Conservation (phyloP, 176 grass and related monocot species). For the Alopecurus myosuroides region DNA sequence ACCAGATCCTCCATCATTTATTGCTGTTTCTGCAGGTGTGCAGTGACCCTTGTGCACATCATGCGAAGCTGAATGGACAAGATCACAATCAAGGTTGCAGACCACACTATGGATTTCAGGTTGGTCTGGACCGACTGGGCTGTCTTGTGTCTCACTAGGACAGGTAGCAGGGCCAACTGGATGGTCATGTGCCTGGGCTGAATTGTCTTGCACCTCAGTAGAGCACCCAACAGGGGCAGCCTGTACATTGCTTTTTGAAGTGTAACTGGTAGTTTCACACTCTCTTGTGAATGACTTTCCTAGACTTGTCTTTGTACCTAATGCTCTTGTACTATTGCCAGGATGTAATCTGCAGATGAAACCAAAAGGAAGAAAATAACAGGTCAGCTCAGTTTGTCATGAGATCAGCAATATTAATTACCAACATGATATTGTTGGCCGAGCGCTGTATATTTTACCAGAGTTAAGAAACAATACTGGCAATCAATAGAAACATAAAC, state of each 20-base stretch:
- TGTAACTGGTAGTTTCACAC: background rate
- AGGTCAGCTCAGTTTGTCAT: background rate
- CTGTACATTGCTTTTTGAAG: slow-evolving; percentile 17
- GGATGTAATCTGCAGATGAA: slow-evolving; percentile 58
- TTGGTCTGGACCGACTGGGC: slow-evolving; percentile 21
- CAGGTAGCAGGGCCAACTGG: slow-evolving; percentile 8
- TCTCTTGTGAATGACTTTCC: slow-evolving; percentile 22
- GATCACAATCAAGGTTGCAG: slow-evolving; percentile 17
- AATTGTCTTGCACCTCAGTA: slow-evolving; percentile 19
- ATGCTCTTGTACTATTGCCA: slow-evolving; percentile 42
- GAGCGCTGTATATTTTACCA: background rate
- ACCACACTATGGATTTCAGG: slow-evolving; percentile 14
- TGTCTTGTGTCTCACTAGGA: slow-evolving; percentile 40
- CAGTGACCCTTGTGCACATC: slow-evolving; percentile 4
- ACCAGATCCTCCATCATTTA: slow-evolving; percentile 17
- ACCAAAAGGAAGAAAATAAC: slow-evolving; percentile 19
- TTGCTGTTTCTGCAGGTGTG: background rate
- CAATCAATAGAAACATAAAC: slow-evolving; percentile 31
- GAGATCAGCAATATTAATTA: slow-evolving; percentile 10
- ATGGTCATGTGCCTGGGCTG: slow-evolving; percentile 6
- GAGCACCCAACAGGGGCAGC: slow-evolving; percentile 21
- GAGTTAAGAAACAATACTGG: slow-evolving; percentile 22
- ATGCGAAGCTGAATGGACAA: slow-evolving; percentile 25
- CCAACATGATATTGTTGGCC: slow-evolving; percentile 3
- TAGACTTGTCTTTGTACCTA: slow-evolving; percentile 31